Percentiles rank a stretch among this genome's conserved stretches.
phyloP scores from a whole-genome alignment of 2,329 filamentous ascomycete species.

The Pestalotiopsis sp. region DNA sequence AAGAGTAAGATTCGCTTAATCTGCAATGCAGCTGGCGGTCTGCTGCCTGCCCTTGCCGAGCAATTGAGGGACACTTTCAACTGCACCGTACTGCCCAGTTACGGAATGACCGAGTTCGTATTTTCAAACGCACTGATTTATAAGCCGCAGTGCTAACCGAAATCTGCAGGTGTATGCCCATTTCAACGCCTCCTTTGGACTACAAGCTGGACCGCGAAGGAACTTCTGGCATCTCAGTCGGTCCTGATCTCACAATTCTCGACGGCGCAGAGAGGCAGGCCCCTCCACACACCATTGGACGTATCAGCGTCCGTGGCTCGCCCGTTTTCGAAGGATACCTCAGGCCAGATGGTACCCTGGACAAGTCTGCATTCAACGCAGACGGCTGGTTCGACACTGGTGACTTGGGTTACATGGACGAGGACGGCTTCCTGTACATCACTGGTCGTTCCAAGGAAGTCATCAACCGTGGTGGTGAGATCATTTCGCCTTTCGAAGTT shows the following conservation, averaged over 20 bases:
- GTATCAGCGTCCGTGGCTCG: constrained; percentile 53
- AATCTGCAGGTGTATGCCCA: constrained; percentile 51
- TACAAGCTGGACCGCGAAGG: constrained; percentile 54
- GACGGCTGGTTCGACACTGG: constrained; percentile 59
- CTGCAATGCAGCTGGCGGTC: constrained; percentile 57
- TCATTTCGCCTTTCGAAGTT: constrained; percentile 63
- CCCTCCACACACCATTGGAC: constrained; percentile 39
- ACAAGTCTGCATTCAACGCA: constrained; percentile 47
- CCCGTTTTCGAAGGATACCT: constrained; percentile 56
- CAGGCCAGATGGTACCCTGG: constrained; percentile 41
- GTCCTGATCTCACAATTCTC: constrained; percentile 53
- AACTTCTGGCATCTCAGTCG: constrained; percentile 54
- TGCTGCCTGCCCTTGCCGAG: constrained; percentile 52
- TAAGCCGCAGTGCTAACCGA: neutral
- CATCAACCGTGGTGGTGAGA: constrained; percentile 59
- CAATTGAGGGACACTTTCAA: constrained; percentile 53
- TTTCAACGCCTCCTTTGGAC: constrained; percentile 55
- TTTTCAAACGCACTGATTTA: neutral
- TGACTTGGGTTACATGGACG: constrained; percentile 55
- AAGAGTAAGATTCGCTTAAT: constrained; percentile 52
- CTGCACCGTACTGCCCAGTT: constrained; percentile 56
- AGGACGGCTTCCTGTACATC: constrained; percentile 54
- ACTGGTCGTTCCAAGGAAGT: constrained; percentile 59
- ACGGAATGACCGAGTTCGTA: constrained; percentile 57
- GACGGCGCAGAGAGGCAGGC: constrained; percentile 39